These are phyloP conservation scores for Venturia asperata DNA, from an alignment of 2,329 filamentous ascomycete genomes.

Conservation along the genomic window DNA sequence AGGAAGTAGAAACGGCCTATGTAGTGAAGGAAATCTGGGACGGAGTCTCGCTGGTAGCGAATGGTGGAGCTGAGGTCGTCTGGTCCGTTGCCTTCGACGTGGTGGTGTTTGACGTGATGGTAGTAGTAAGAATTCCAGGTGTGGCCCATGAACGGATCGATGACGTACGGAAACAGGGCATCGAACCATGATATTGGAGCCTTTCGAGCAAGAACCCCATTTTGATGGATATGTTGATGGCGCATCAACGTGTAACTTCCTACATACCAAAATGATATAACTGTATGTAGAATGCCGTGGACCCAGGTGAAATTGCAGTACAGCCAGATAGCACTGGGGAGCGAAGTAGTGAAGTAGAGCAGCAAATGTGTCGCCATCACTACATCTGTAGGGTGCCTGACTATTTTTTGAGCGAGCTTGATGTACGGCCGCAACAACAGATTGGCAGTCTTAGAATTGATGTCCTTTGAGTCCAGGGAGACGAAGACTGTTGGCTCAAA, in stretches of 20 bases:
- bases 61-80: conserved; percentile 70
- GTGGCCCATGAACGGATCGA: conserved; percentile 71
- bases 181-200: conserved; percentile 49
- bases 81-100: conserved; percentile 73
- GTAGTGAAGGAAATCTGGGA: conserved; percentile 62
- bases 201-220: conserved; percentile 55
- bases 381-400: conserved; percentile 63
- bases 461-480: conserved; percentile 43
- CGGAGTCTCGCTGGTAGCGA: conserved; percentile 64
- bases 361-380: conserved; percentile 72
- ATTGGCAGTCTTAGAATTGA: conserved; percentile 38
- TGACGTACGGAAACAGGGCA: conserved; percentile 61
- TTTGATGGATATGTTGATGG: conserved; percentile 77
- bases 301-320: conserved; percentile 59
- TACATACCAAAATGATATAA: conserved; percentile 61
- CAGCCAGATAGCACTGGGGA: conserved; percentile 61
- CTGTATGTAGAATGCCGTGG: conserved; percentile 59
- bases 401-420: conserved; percentile 46
- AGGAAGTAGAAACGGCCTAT: conserved; percentile 66
- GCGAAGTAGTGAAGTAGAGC: conserved; percentile 60
- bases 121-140: conserved; percentile 83
- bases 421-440: conserved; percentile 54
- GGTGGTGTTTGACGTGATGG: conserved; percentile 80
- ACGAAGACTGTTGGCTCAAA: conserved; percentile 53
- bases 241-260: conserved; percentile 74